Evolutionary conservation across 192 early-diverging fungal species (phyloP), one percentile per base, ranked within the genome.

Genomic region (Lunasporangiospora selenospora): DNA sequence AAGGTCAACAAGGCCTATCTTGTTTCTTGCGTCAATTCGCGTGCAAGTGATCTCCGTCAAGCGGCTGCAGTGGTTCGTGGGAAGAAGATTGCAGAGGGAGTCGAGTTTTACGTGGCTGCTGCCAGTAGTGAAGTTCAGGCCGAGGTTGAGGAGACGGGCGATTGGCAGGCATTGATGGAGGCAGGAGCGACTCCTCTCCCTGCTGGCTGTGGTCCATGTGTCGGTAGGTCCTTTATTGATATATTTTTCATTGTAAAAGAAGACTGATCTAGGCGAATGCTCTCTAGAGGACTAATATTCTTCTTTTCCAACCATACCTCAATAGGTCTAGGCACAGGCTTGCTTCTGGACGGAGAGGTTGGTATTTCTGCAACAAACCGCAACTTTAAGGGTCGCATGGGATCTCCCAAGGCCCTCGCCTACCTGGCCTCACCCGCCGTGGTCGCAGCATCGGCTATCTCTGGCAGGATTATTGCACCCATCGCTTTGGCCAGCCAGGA

Each of bases 341-440:
- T 99, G 55, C 84, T 99, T 38, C 84, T 96, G 79, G 97, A 99
- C 66, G 92, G 93, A 31, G 96, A 98, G 77, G 92, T 98, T 7
- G 96, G 97, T 23, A 98, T 99, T 45, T 96, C 94, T n/a, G 97
- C 97, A 16, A 98, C 97, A 21, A 99, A 99, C 76, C 85, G 97
- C 46, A 99, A 99, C 73, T 99, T 93, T 81, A 99, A 99, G 82
- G 97, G 97, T 44, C 87, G 97, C 15, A 99, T 99, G 97, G 97
- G 97, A 40, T 93, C 93, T 19, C 93, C 93, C 43, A 84, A 70
- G 32, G 94, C 97, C 0, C 83, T 92, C 53, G 95, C 97, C 0
- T 99, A 99, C 62, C 85, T 99, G 39, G 88, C 95, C 4, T 96
- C 94, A 2, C 97, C 97, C 19, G 93, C 94, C 32, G 94, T 99